Evolutionary conservation across 2,329 filamentous ascomycete genomes (phyloP).

Genomic region (Scedosporium aurantiacum): DNA sequence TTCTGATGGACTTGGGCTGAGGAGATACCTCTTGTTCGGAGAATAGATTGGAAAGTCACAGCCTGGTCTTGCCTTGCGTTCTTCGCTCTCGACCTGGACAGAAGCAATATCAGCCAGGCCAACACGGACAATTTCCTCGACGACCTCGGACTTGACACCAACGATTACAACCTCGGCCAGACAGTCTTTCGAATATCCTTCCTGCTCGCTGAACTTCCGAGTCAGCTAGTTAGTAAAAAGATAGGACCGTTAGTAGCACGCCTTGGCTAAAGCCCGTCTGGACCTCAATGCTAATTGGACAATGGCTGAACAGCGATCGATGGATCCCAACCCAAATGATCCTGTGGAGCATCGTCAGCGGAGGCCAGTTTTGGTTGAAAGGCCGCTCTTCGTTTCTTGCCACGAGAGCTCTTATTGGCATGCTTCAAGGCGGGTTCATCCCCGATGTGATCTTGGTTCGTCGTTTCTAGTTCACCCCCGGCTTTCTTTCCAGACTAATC

Average conservation of each 20-base stretch:
- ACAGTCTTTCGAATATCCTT: conserved; percentile 38
- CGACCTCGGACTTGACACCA: conserved; percentile 21
- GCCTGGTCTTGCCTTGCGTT: conserved; percentile 14
- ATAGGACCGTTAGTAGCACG: conserved; percentile 32
- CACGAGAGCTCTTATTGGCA: conserved; percentile 25
- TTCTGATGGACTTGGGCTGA: conserved; percentile 23
- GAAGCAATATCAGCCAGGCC: conserved; percentile 15
- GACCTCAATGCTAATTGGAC: conserved; percentile 21
- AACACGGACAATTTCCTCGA: conserved; percentile 14
- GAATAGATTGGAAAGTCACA: conserved; percentile 17
- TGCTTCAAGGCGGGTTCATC: conserved; percentile 34
- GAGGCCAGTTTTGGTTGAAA: conserved; percentile 25
- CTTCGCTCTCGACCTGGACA: conserved; percentile 16
- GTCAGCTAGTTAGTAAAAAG: conserved; percentile 39
- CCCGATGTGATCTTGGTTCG: conserved; percentile 13
- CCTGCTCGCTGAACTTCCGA: conserved; percentile 41
- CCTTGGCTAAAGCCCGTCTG: conserved; percentile 31
- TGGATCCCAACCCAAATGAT: conserved; percentile 38
- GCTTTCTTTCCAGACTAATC: no score
- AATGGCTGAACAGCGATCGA: conserved; percentile 33
- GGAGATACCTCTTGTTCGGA: conserved; percentile 18
- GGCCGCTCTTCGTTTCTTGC: conserved; percentile 26
- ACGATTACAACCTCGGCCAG: conserved; percentile 35
- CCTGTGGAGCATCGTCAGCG: conserved; percentile 22
- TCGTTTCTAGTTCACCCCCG: background rate